A percentile compares a stretch with the other conserved stretches of the same genome.
Conservation (phyloP, 2,329 filamentous ascomycete species). For the Colletotrichum sp. region DNA sequence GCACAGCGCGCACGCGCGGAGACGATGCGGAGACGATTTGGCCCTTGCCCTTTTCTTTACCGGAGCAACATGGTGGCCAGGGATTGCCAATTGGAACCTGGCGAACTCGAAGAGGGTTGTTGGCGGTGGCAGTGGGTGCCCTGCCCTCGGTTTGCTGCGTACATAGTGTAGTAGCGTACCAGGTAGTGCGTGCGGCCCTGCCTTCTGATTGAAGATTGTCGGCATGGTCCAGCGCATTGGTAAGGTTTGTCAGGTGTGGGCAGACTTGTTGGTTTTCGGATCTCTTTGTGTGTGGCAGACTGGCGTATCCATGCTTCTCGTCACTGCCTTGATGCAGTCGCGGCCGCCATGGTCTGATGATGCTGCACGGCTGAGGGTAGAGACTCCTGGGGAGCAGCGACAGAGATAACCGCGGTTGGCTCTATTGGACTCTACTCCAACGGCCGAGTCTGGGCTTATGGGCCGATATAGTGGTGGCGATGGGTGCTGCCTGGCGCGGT, state of each 20-base stretch:
- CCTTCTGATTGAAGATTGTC: not conserved
- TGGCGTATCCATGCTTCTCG: not conserved
- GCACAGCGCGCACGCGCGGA: not conserved
- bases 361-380: not conserved
- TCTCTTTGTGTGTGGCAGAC: not conserved
- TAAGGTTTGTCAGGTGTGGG: not conserved
- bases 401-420: not conserved
- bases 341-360: not conserved
- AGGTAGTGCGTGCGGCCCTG: not conserved
- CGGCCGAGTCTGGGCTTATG: not conserved
- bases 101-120: not conserved
- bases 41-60: constrained; percentile 11
- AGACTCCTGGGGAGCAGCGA: not conserved
- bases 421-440: not conserved
- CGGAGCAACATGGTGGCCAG: not conserved
- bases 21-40: constrained; percentile 15
- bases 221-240: constrained; percentile 2
- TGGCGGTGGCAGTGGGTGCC: not conserved
- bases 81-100: not conserved
- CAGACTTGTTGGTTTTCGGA: not conserved
- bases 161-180: not conserved
- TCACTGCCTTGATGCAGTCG: not conserved
- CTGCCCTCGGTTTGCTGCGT: not conserved
- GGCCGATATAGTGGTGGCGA: not conserved
- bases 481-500: not conserved